Conservation (phyloP, 192 early-diverging fungal species). For the Rhizoclosmatium globosum region DNA sequence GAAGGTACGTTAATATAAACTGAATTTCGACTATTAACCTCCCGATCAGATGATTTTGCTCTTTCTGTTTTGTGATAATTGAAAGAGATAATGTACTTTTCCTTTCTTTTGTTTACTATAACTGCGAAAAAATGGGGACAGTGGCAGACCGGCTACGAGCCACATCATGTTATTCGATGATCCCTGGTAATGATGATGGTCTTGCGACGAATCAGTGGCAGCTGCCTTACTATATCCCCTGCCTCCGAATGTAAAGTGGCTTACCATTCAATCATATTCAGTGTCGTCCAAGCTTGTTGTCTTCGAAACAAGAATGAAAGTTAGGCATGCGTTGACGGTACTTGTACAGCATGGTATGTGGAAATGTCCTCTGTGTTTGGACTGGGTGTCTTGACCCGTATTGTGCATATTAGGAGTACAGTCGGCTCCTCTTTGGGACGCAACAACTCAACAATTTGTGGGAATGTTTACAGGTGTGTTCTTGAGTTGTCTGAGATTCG, state of each 20-base stretch:
- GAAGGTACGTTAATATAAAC: slow-evolving; percentile 41
- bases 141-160: slow-evolving; percentile 27
- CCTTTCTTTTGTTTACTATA: too few species aligned
- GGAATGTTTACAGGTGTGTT: slow-evolving; percentile 87
- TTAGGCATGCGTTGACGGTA: slow-evolving; percentile 91
- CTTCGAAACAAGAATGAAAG: slow-evolving; percentile 86
- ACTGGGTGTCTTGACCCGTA: slow-evolving; percentile 26
- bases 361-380: slow-evolving; percentile 27
- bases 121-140: background rate
- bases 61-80: background rate
- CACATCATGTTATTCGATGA: slow-evolving; percentile 32
- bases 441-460: slow-evolving; percentile 77
- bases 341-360: slow-evolving; percentile 93
- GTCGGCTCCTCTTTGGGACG: slow-evolving; percentile 93
- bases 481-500: background rate
- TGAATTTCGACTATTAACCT: slow-evolving; percentile 33
- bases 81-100: too few species aligned
- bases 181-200: slow-evolving; percentile 9
- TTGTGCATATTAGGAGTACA: slow-evolving; percentile 74
- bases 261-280: background rate
- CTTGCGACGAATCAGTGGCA: too few species aligned
- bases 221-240: background rate
- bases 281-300: slow-evolving; percentile 91
- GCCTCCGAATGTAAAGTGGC: background rate
- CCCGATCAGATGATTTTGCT: background rate